phyloP scores from a whole-genome alignment of 2,329 filamentous ascomycete genomes.

The Xylaria multiplex region DNA sequence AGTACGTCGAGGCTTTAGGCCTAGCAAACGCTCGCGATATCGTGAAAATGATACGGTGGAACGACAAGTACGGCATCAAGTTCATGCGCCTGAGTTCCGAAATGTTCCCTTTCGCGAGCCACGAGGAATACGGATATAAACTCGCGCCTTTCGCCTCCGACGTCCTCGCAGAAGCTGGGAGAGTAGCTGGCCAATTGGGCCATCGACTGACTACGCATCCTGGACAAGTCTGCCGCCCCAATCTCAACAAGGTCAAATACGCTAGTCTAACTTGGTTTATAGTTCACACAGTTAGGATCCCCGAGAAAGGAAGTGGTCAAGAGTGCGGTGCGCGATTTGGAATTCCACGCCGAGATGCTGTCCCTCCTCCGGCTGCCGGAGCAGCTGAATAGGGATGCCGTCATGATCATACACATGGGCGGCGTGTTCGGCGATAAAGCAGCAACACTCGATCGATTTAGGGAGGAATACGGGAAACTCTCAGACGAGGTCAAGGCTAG shows the following conservation, averaged over 20 bases:
- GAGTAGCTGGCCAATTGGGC: conserved; percentile 78
- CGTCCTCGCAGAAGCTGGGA: conserved; percentile 78
- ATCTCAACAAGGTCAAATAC: background rate
- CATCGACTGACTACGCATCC: conserved; percentile 92
- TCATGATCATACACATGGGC: conserved; percentile 96
- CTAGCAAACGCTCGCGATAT: conserved; percentile 86
- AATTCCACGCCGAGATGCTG: conserved; percentile 89
- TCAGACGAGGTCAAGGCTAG: conserved; percentile 78
- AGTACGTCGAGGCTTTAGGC: conserved; percentile 80
- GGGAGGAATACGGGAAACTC: conserved; percentile 74
- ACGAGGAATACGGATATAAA: conserved; percentile 85
- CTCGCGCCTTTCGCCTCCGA: conserved; percentile 85
- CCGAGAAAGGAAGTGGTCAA: conserved; percentile 80
- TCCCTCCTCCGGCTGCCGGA: conserved; percentile 78
- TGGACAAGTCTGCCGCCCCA: conserved; percentile 65
- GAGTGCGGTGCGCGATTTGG: conserved; percentile 81
- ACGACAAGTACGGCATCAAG: conserved; percentile 88
- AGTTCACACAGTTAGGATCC: conserved; percentile 91
- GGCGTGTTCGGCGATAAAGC: conserved; percentile 88
- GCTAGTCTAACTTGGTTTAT: conserved; percentile 29
- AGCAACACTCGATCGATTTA: conserved; percentile 81
- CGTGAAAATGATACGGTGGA: conserved; percentile 88
- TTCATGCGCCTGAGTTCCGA: conserved; percentile 94
- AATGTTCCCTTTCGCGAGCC: conserved; percentile 97
- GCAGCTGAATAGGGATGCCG: conserved; percentile 83